Conservation (phyloP, 345 rosid genomes). For the Populus alba region DNA sequence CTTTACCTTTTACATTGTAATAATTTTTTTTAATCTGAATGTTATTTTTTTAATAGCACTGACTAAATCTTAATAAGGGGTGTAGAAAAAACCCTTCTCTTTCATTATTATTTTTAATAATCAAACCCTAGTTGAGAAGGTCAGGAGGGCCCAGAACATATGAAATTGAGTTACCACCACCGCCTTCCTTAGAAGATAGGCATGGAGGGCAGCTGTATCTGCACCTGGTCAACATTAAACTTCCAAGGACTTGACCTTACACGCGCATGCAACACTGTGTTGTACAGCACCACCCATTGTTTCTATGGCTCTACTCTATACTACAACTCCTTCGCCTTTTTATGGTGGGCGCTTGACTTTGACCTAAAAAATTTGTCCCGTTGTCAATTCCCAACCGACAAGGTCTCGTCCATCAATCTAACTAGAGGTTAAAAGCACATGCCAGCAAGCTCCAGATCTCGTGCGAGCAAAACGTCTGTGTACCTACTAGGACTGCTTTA, state of each 20-base stretch:
- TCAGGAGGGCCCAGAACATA: too few relatives aligned
- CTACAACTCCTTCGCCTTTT: neutral
- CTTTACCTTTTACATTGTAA: too few relatives aligned
- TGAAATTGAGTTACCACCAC: too few relatives aligned
- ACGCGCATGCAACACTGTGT: neutral
- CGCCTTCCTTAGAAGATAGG: too few relatives aligned
- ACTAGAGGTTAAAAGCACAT: neutral
- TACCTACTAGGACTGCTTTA: neutral
- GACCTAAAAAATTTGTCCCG: conserved; percentile 1
- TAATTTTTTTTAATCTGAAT: too few relatives aligned
- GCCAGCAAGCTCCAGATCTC: neutral
- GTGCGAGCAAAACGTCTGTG: neutral
- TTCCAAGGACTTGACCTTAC: neutral
- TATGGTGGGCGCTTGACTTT: conserved; percentile 34
- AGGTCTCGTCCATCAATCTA: neutral
- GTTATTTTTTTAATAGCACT: too few relatives aligned
- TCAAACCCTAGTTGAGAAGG: too few relatives aligned
- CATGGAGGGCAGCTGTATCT: too few relatives aligned
- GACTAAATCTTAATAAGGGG: too few relatives aligned
- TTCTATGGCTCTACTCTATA: neutral
- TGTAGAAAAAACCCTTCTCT: too few relatives aligned
- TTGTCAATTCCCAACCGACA: conserved; percentile 9
- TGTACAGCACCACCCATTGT: neutral
- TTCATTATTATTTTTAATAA: too few relatives aligned
- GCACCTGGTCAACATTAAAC: conserved; percentile 10